Percentiles rank a stretch among this genome's conserved stretches.
phyloP scores from a whole-genome alignment of 805 yeast genomes.

The Ogataea paraovalis region DNA sequence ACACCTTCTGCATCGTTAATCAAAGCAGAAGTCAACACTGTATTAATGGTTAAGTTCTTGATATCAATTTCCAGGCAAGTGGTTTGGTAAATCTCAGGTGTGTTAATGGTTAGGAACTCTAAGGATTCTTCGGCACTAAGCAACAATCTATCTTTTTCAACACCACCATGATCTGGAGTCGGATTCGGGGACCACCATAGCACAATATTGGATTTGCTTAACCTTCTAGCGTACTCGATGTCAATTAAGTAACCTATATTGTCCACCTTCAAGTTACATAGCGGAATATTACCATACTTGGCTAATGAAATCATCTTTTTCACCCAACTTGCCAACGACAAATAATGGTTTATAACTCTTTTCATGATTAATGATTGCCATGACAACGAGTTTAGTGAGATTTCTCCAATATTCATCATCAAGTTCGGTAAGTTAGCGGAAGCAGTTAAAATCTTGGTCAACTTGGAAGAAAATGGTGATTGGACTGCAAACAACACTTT shows the following conservation, averaged over 20 bases:
- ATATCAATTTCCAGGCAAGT: constrained; percentile 76
- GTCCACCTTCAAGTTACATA: constrained; percentile 80
- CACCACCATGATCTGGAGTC: constrained; percentile 80
- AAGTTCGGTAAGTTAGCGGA: constrained; percentile 59
- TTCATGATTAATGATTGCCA: constrained; percentile 74
- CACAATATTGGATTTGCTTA: constrained; percentile 60
- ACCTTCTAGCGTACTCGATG: constrained; percentile 76
- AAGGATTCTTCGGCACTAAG: constrained; percentile 47
- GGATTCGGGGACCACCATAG: constrained; percentile 93
- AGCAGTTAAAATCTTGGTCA: constrained; percentile 44
- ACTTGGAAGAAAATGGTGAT: constrained; percentile 53
- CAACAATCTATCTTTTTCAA: constrained; percentile 54
- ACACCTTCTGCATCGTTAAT: constrained; percentile 88
- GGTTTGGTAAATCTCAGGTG: constrained; percentile 74
- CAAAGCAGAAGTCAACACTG: constrained; percentile 77
- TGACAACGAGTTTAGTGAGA: constrained; percentile 66
- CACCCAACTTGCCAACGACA: constrained; percentile 72
- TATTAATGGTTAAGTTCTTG: constrained; percentile 77
- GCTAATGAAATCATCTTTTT: constrained; percentile 62
- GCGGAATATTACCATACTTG: constrained; percentile 72
- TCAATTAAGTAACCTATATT: constrained; percentile 79
- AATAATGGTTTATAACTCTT: constrained; percentile 63
- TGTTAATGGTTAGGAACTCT: constrained; percentile 67
- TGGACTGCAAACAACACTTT: constrained; percentile 67
- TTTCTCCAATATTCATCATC: constrained; percentile 53